Base-by-base conservation (phyloP, 306 rosid species). In the Begonia peltatifolia region DNA sequence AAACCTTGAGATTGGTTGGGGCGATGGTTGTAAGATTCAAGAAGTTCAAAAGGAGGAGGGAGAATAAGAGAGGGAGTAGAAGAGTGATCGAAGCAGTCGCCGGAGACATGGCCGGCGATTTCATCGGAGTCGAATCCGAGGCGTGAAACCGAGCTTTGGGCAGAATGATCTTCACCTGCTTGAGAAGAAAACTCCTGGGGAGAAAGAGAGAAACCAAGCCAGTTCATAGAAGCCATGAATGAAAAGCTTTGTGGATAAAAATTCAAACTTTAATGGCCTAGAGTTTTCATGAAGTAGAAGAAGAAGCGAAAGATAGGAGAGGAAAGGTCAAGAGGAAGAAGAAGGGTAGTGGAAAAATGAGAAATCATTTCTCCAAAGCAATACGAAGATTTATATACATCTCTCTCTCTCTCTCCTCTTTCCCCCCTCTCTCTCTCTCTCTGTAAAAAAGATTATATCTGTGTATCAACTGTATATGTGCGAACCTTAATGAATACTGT, bases 121-220 rank as follows among this genome's bases (percentile, higher is more conserved):
- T 74, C 80, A 38, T 61, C 74, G 47, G 86, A 67, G 80, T 70
- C 74, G 72, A 74, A 82, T 15, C 64, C 73, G 9, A 71, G 74
- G 54, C 75, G 73, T 35, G 86, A 66, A 57, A 57, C 66, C 3
- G 66, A 22, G 17, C 62, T 63, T 42, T 59, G 61, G 20, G 61
- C 60, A 13, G 55, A 14, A 5, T 56, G 76, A 46, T 54, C 58
- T 17, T 71, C 23, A 23, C 64, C 35, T 17, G 81, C 71, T 41
- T 66, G 62, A 2, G 74, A 12, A 12, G 73, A 67, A 35, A 62
- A 74, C 61, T 79, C 83, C 71, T 76, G 96, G 48, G 94, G 68
- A 3, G 96, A 87, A 18, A 87, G 87, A 72, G 96, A 87, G 61
- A 87, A 87, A 36, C 96, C 94, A 62, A 87, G 47, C 94, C 90